Evolutionary conservation across 192 early-diverging fungal species (phyloP), one percentile per base, ranked within the genome.

Genomic region (Coemansia erecta): DNA sequence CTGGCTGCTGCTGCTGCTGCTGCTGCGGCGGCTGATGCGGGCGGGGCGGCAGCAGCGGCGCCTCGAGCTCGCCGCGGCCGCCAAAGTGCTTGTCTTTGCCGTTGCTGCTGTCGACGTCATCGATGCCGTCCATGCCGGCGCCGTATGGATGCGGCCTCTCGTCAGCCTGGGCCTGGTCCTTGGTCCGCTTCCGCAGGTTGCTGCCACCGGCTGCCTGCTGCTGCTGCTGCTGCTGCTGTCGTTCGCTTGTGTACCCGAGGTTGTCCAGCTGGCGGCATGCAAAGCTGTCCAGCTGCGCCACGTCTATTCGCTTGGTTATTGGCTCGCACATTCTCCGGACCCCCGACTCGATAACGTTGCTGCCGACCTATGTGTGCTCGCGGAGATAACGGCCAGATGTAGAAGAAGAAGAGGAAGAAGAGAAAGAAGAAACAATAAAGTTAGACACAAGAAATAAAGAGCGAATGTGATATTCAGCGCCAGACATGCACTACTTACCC

Each of bases 211-310:
- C 54, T 21, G 42, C 5, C 42, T 21, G 54, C 54, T 24, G 37
- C 42, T 15, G 19, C 31, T 37, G 54, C 54, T 51, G 48, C 9
- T 35, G 11, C 14, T 53, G 44, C 44, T 42, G 28, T 35, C 12
- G 39, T 28, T 40, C n/a, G 35, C 15, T 28, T 1, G 45, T 61
- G 61, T 77, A 77, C 9, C 75, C 70, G 13, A 78, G 65, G 51
- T 72, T 88, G 60, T 91, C 90, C 31, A 94, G 68, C 64, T 89
- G 87, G 11, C 75, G 84, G 60, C 86, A 89, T 0, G 88, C 92
- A 77, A 90, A 91, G 41, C 83, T 80, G 54, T 94, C 90, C 31
- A 91, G 70, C 55, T 88, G 79, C 18, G 78, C 83, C 8, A 86
- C 84, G 62, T 88, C 88, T 14, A 95, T 77, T 26, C 85, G 89